phyloP scores from a whole-genome alignment of 805 yeast genomes.

The Starmerella bacillaris region DNA sequence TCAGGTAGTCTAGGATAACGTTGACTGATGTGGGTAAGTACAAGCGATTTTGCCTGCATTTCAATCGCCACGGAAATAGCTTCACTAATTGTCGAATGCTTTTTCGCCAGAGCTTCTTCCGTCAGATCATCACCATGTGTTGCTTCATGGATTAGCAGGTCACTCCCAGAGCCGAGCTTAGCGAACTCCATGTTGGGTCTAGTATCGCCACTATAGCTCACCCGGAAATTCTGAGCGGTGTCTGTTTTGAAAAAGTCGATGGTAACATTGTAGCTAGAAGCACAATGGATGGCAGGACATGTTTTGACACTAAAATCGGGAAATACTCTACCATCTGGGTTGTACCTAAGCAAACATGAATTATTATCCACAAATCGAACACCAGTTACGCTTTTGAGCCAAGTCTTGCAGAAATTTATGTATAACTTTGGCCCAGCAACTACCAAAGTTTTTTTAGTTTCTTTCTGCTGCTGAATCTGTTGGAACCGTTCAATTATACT shows the following conservation, averaged over 20 bases:
- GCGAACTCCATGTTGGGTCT: constrained; percentile 59
- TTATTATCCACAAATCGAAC: constrained; percentile 39
- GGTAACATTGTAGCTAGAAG: constrained; percentile 54
- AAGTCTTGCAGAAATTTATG: not conserved
- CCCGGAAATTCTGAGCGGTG: constrained; percentile 34
- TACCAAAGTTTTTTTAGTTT: not conserved
- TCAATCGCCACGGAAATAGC: constrained; percentile 51
- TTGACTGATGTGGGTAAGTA: constrained; percentile 85
- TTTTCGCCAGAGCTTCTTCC: constrained; percentile 63
- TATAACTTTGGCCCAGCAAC: not conserved
- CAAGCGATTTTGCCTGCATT: constrained; percentile 54
- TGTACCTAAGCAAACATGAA: not conserved
- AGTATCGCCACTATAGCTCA: constrained; percentile 90
- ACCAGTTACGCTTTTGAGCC: constrained; percentile 2
- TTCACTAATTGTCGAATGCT: constrained; percentile 77
- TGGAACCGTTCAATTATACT: constrained; percentile 54
- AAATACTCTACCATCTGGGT: too few species aligned
- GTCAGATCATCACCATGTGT: constrained; percentile 65
- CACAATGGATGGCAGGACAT: constrained; percentile 71
- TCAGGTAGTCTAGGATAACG: constrained; percentile 50
- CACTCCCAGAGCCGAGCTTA: constrained; percentile 43
- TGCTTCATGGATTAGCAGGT: constrained; percentile 79
- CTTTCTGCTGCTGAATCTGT: constrained; percentile 1
- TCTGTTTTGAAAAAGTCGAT: too few species aligned
- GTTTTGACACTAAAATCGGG: constrained; percentile 23